These are phyloP conservation scores for Populus simonii DNA, from an alignment of 345 rosid genomes.

Conservation along the genomic window DNA sequence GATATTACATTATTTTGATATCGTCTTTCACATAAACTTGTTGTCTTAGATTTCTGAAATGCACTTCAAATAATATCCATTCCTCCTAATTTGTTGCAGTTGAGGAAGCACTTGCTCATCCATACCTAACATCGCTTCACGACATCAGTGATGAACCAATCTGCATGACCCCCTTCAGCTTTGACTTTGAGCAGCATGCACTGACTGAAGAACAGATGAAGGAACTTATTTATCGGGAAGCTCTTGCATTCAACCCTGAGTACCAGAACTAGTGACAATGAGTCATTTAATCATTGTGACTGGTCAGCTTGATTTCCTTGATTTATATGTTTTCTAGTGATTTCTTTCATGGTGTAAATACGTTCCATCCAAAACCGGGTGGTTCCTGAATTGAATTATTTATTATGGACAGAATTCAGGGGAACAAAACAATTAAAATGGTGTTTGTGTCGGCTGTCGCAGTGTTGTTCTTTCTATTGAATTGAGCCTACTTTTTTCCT, in stretches of 20 bases:
- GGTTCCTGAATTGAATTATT: conserved; percentile 31
- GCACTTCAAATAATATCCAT: background rate
- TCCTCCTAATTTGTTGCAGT: conserved; percentile 32
- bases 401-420: conserved; percentile 26
- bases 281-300: background rate
- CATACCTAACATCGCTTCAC: conserved; percentile 57
- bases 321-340: conserved; percentile 15
- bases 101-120: conserved; percentile 83
- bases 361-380: conserved; percentile 34
- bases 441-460: conserved; percentile 29
- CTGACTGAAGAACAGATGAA: conserved; percentile 70
- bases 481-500: background rate
- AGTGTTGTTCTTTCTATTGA: background rate
- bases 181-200: conserved; percentile 70
- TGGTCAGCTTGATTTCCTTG: conserved; percentile 12
- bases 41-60: background rate
- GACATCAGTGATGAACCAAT: conserved; percentile 75
- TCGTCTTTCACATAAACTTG: background rate
- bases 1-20: background rate
- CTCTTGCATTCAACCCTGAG: conserved; percentile 79
- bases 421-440: conserved; percentile 23
- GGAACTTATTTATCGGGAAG: conserved; percentile 78
- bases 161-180: conserved; percentile 65
- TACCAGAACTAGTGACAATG: conserved; percentile 45
- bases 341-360: conserved; percentile 40